A percentile compares a stretch with the other conserved stretches of the same genome.
These are phyloP conservation scores for Wilhelminamyces savonicus DNA, from an alignment of 805 yeast genomes.

Conservation along the genomic window DNA sequence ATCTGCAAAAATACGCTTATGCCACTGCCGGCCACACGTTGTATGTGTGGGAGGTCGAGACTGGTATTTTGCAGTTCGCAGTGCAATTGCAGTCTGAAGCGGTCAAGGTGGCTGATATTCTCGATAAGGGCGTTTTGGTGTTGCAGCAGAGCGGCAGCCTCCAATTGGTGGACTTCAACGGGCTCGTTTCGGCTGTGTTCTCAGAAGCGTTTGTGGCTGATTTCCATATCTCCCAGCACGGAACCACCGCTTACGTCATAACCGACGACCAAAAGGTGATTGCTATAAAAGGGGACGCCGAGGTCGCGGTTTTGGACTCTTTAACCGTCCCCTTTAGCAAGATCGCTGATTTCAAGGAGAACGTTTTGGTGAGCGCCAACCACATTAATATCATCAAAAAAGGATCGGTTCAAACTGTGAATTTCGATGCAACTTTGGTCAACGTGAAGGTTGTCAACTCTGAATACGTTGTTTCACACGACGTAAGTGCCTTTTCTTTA, in stretches of 20 bases:
- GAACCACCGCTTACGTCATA: constrained; percentile 10
- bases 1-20: constrained; percentile 8
- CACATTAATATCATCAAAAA: no score
- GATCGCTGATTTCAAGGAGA: constrained; percentile 6
- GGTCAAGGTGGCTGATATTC: constrained; percentile 4
- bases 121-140: constrained; percentile 8
- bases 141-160: constrained; percentile 8
- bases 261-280: constrained; percentile 3
- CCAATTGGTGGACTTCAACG: constrained; percentile 2
- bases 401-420: no score
- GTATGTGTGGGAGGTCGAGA: constrained; percentile 6
- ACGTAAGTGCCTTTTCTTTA: no score
- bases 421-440: no score
- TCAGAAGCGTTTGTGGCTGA: not conserved
- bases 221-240: constrained; percentile 3
- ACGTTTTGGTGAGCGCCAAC: constrained; percentile 3
- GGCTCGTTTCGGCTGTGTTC: not conserved
- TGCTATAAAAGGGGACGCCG: constrained; percentile 5
- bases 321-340: constrained; percentile 1
- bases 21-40: constrained; percentile 5
- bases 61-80: constrained; percentile 8
- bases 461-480: no score
- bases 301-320: constrained; percentile 1
- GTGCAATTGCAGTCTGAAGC: constrained; percentile 5
- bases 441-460: no score